Percentiles rank a stretch among this genome's conserved stretches.
Conservation (phyloP, 495 filamentous ascomycete species). For the Cercophora scortea region DNA sequence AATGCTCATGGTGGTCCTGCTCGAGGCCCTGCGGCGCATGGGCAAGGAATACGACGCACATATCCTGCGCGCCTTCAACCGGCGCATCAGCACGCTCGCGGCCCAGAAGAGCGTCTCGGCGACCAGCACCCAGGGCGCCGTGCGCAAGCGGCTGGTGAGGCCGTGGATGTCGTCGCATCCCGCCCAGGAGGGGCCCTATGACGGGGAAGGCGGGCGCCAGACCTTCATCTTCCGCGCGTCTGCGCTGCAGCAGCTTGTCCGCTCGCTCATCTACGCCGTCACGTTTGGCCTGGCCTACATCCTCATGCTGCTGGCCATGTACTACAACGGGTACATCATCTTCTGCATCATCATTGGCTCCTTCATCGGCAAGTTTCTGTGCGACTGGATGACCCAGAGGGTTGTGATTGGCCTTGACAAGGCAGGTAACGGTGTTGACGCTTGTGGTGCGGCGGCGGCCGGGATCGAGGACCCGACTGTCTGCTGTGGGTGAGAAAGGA, state of each 20-base stretch:
- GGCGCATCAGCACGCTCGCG: slow-evolving; percentile 5
- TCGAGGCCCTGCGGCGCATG: slow-evolving; percentile 45
- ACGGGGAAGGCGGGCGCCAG: too few relatives aligned
- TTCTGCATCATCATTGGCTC: slow-evolving; percentile 50
- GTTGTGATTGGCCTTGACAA: slow-evolving; percentile 6
- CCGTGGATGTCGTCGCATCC: too few relatives aligned
- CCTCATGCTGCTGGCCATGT: slow-evolving; percentile 51
- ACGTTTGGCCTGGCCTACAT: slow-evolving; percentile 50
- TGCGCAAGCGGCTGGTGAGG: too few relatives aligned
- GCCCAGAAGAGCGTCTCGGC: too few relatives aligned
- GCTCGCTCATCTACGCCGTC: slow-evolving; percentile 39
- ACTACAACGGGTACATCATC: slow-evolving; percentile 50
- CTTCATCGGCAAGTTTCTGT: slow-evolving; percentile 36
- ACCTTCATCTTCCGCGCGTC: slow-evolving; percentile 35
- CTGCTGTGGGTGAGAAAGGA: slow-evolving; percentile 19
- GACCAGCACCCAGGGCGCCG: too few relatives aligned
- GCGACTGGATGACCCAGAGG: slow-evolving; percentile 31
- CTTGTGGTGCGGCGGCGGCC: not conserved
- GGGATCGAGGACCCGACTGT: slow-evolving; percentile 19
- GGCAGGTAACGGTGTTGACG: not conserved
- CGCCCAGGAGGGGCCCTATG: too few relatives aligned
- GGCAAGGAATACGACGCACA: slow-evolving; percentile 47
- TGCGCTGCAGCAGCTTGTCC: slow-evolving; percentile 39
- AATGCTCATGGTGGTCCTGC: slow-evolving; percentile 42
- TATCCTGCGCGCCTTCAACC: slow-evolving; percentile 32